Evolutionary conservation across 768 basidiomycete genomes (phyloP).

Genomic region (Paxillus involutus): DNA sequence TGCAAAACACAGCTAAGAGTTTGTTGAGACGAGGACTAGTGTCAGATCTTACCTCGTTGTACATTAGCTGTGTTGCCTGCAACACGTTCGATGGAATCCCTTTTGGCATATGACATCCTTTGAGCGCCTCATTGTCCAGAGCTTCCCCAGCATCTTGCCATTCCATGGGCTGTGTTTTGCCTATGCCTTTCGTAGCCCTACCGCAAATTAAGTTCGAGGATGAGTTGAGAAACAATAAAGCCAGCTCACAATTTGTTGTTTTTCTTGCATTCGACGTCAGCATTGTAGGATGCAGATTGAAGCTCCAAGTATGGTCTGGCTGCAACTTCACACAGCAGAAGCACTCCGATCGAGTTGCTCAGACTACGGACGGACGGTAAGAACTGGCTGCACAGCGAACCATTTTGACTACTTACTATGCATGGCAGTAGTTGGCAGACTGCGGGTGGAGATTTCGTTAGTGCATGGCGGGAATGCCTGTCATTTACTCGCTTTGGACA

Average conservation of each 20-base stretch:
- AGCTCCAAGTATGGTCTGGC: constrained; percentile 56
- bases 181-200: constrained; percentile 57
- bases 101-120: constrained; percentile 62
- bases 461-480: neutral
- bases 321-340: constrained; percentile 62
- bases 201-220: neutral
- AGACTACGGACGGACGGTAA: constrained; percentile 32
- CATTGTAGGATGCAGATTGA: constrained; percentile 45
- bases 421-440: constrained; percentile 58
- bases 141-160: constrained; percentile 62
- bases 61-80: constrained; percentile 38
- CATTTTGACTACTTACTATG: constrained; percentile 35
- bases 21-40: neutral
- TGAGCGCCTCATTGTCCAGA: constrained; percentile 46
- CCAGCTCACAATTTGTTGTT: constrained; percentile 37
- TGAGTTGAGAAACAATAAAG: neutral
- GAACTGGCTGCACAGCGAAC: neutral
- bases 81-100: constrained; percentile 40
- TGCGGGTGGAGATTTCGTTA: constrained; percentile 12
- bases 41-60: constrained; percentile 52
- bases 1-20: constrained; percentile 19
- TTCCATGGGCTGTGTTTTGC: constrained; percentile 46
- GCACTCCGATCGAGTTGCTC: constrained; percentile 51
- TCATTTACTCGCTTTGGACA: constrained; percentile 51
- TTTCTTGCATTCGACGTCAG: constrained; percentile 46